phyloP scores from a whole-genome alignment of 768 basidiomycete genomes.

The Albatrellus ellisii region DNA sequence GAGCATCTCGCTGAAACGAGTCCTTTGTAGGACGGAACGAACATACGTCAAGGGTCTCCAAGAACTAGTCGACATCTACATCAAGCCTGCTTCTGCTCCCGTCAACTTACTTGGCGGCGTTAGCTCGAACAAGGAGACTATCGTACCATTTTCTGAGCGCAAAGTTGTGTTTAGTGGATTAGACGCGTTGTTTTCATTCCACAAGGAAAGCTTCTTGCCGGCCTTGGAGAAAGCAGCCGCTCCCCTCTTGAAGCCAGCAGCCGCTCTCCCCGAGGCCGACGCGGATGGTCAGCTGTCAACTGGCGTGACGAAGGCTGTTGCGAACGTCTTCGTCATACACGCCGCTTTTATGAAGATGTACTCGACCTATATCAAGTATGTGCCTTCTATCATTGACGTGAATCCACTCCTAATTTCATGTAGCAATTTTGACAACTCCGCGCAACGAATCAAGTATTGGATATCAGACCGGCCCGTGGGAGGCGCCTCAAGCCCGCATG shows the following conservation, averaged over 20 bases:
- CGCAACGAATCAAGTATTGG: slow-evolving; percentile 84
- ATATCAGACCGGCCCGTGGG: slow-evolving; percentile 38
- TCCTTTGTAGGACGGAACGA: slow-evolving; percentile 62
- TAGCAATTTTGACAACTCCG: slow-evolving; percentile 90
- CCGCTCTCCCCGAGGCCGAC: slow-evolving; percentile 39
- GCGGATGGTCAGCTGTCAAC: slow-evolving; percentile 62
- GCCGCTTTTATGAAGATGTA: slow-evolving; percentile 99
- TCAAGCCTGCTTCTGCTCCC: slow-evolving; percentile 66
- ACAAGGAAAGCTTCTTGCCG: slow-evolving; percentile 85
- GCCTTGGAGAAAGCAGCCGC: slow-evolving; percentile 71
- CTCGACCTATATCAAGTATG: slow-evolving; percentile 93
- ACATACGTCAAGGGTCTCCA: slow-evolving; percentile 92
- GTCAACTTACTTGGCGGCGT: slow-evolving; percentile 61
- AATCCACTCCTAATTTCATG: slow-evolving; percentile 6
- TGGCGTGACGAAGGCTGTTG: slow-evolving; percentile 67
- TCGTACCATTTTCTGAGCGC: slow-evolving; percentile 76
- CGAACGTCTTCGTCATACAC: slow-evolving; percentile 83
- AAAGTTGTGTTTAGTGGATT: slow-evolving; percentile 87
- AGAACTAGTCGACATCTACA: slow-evolving; percentile 91
- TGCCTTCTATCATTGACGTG: slow-evolving; percentile 11
- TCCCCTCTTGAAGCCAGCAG: slow-evolving; percentile 41
- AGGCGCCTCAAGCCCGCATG: slow-evolving; percentile 26
- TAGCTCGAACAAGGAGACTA: slow-evolving; percentile 65
- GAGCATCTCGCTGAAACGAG: slow-evolving; percentile 12
- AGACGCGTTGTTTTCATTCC: slow-evolving; percentile 84